Base-by-base conservation (phyloP, 495 filamentous ascomycete species). In the Entonaema liquescens region DNA sequence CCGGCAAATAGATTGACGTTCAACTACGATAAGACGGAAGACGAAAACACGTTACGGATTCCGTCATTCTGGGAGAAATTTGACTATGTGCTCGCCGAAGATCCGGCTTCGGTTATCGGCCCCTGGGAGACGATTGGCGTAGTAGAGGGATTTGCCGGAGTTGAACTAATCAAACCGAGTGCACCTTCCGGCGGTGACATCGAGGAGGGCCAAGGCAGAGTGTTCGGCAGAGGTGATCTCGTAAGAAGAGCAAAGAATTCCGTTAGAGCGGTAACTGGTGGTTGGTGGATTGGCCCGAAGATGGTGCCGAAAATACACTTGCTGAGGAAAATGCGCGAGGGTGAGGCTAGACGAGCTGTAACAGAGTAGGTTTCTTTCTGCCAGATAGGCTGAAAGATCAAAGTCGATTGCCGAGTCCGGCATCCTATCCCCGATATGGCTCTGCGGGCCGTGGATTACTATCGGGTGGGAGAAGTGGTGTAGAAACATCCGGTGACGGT, bases 11-110 rank as follows among this genome's bases (percentile, higher is more conserved):
- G 70, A 21, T 77, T 78, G 17, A 42, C 69, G 12, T 72, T 86
- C 35, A 62, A 74, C 2, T 83, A 85, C 63, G 89, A 91, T 74
- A 92, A 92, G 75, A 91, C 89, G 0, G 89, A 91, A 65, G 80
- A 90, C 57, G 81, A 85, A 23, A 61, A 70, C 0, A 68, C 76
- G 1, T 83, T 97, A 42, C 79, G 86, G 6, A 80, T 83, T 26
- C 86, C 89, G 2, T 68, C 78, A 2, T 98, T 98, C 79, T 98
- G 95, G 95, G 79, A 84, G 3, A 79, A 82, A 26, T 94, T 97
- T 65, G 91, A 97, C 72, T 99, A 93, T 73, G 88, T 88, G 6
- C 83, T 98, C 5, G 84, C 90, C 9, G 92, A 95, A 80, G 80
- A 88, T 21, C 89, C 89, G 13, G 83, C 79, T 42, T 76, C 76